Evolutionary conservation across 2,329 filamentous ascomycete genomes (phyloP).

Genomic region (Dothistroma septosporum): DNA sequence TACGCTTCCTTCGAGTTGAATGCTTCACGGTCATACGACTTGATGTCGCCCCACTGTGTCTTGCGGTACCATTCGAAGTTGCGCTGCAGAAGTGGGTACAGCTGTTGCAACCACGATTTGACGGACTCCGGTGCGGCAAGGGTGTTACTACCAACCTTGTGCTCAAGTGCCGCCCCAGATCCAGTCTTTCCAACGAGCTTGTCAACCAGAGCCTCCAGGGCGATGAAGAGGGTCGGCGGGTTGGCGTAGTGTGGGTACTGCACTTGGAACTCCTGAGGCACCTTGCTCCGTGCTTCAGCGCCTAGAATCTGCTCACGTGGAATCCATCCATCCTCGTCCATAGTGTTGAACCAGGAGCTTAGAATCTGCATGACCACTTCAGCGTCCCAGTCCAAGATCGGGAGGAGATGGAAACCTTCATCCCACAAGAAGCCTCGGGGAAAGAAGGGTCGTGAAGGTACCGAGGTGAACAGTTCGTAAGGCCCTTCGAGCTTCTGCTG

Average conservation of each 20-base stretch:
- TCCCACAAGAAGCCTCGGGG: conserved; percentile 97
- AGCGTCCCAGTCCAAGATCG: conserved; percentile 89
- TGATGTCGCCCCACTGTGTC: conserved; percentile 86
- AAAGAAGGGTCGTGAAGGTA: conserved; percentile 93
- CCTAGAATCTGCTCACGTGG: conserved; percentile 93
- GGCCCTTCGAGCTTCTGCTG: conserved; percentile 71
- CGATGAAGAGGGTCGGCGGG: conserved; percentile 88
- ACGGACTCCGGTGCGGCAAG: conserved; percentile 65
- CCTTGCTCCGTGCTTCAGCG: conserved; percentile 86
- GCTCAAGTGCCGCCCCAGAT: conserved; percentile 17
- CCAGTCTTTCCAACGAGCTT: conserved; percentile 57
- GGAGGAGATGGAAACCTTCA: conserved; percentile 91
- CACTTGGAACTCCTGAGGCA: conserved; percentile 85
- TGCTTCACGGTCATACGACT: conserved; percentile 76
- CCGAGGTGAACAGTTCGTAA: conserved; percentile 82
- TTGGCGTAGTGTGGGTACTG: conserved; percentile 98
- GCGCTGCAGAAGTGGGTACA: conserved; percentile 82
- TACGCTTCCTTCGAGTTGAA: conserved; percentile 90
- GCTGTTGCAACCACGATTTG: conserved; percentile 64
- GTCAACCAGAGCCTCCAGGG: conserved; percentile 78
- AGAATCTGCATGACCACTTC: conserved; percentile 83
- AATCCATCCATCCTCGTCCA: conserved; percentile 98
- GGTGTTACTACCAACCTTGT: conserved; percentile 44
- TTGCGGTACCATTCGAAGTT: conserved; percentile 95
- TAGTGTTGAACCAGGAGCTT: conserved; percentile 91